Evolutionary conservation across 2,329 filamentous ascomycete genomes (phyloP).

Genomic region (Verticillium nubilum): DNA sequence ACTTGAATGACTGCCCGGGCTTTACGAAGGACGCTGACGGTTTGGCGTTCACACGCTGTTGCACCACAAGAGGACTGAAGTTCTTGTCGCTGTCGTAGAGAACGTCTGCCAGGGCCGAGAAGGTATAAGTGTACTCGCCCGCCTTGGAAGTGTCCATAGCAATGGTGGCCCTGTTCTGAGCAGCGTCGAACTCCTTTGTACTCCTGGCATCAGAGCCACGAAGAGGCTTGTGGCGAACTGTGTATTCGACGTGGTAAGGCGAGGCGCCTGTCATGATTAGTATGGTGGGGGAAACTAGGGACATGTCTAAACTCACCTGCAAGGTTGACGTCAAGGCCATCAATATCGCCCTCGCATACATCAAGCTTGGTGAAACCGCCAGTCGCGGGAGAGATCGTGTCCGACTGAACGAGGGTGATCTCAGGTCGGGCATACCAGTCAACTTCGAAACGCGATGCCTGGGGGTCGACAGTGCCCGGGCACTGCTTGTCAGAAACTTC

Average conservation of each 20-base stretch:
- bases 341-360: conserved; percentile 92
- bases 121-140: conserved; percentile 81
- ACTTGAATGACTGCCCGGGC: conserved; percentile 90
- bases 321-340: conserved; percentile 76
- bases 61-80: conserved; percentile 62
- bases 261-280: conserved; percentile 55
- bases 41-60: conserved; percentile 78
- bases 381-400: conserved; percentile 47
- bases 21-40: conserved; percentile 78
- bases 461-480: conserved; percentile 70
- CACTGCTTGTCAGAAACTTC: conserved; percentile 76
- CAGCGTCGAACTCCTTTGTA: conserved; percentile 70
- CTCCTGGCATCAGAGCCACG: conserved; percentile 60
- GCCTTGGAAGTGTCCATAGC: conserved; percentile 81
- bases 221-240: conserved; percentile 66
- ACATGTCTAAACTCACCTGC: conserved; percentile 49
- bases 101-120: conserved; percentile 75
- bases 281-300: background rate
- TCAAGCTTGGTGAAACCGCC: conserved; percentile 65
- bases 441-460: conserved; percentile 71
- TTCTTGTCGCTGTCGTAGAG: conserved; percentile 74
- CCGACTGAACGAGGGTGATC: conserved; percentile 60
- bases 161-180: conserved; percentile 69
- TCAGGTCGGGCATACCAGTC: conserved; percentile 80
- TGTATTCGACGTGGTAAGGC: conserved; percentile 79